These are phyloP conservation scores for Xylaria curta DNA, from an alignment of 495 filamentous ascomycete species.

Conservation along the genomic window DNA sequence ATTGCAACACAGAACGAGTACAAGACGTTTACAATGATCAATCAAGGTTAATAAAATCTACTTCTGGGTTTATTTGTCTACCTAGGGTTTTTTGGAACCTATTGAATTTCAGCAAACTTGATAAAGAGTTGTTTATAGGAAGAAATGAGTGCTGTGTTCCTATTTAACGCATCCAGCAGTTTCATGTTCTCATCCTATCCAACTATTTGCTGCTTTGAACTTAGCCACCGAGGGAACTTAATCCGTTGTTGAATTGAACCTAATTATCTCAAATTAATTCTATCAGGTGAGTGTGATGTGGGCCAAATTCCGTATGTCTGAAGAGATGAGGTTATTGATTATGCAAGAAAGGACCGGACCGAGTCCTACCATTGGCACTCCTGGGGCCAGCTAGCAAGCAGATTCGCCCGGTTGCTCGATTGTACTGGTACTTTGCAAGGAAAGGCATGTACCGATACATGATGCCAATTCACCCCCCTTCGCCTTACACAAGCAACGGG, in stretches of 20 bases:
- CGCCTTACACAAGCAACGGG: background rate
- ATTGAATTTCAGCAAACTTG: background rate
- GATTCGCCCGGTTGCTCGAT: background rate
- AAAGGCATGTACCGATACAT: background rate
- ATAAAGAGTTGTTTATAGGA: background rate
- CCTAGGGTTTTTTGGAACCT: background rate
- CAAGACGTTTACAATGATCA: background rate
- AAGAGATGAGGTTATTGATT: background rate
- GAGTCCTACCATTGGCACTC: background rate
- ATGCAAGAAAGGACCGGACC: background rate
- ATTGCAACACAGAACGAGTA: background rate
- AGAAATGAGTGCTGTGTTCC: background rate
- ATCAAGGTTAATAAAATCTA: background rate
- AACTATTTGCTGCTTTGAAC: background rate
- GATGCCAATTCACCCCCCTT: background rate
- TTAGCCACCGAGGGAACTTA: background rate
- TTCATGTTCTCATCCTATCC: background rate
- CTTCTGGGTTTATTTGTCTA: background rate
- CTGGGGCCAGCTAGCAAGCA: background rate
- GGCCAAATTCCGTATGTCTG: background rate
- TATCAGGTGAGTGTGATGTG: constrained; percentile 3
- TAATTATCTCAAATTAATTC: background rate
- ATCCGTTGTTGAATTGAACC: background rate
- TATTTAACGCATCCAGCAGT: background rate
- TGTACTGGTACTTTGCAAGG: constrained; percentile 6